These are phyloP conservation scores for Ceratobasidium sp. DNA, from an alignment of 1,284 basidiomycete species.

Conservation along the genomic window DNA sequence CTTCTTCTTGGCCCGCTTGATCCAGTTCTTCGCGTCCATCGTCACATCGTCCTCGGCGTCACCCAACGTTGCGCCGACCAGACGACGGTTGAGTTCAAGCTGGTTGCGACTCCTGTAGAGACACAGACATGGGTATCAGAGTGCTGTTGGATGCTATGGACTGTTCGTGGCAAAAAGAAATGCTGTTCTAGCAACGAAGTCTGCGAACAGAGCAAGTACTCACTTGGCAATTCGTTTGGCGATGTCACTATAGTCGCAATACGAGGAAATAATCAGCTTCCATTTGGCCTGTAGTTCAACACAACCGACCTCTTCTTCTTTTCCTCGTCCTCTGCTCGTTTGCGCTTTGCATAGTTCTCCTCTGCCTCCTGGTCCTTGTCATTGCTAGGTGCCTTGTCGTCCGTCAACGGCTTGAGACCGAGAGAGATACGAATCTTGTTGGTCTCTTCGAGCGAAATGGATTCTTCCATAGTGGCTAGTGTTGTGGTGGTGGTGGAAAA, in stretches of 20 bases:
- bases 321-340: conserved; percentile 74
- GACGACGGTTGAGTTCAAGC: conserved; percentile 58
- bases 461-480: conserved; percentile 68
- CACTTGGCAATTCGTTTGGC: conserved; percentile 87
- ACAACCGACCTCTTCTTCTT: conserved; percentile 63
- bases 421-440: conserved; percentile 95
- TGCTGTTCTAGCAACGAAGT: conserved; percentile 29
- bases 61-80: conserved; percentile 35
- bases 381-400: conserved; percentile 68
- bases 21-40: conserved; percentile 45
- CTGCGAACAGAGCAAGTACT: conserved; percentile 54
- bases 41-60: conserved; percentile 46
- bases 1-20: conserved; percentile 46
- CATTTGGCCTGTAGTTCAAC: too few relatives aligned
- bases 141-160: conserved; percentile 22
- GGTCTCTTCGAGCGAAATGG: conserved; percentile 94
- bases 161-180: conserved; percentile 37
- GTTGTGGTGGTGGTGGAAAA: background rate
- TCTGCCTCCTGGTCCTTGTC: conserved; percentile 82
- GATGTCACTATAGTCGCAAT: conserved; percentile 60
- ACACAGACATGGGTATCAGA: conserved; percentile 46
- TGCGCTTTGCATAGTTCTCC: conserved; percentile 79
- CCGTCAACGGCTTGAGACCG: conserved; percentile 91
- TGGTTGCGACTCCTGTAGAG: conserved; percentile 83
- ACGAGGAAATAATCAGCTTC: conserved; percentile 16